Percentiles rank a stretch among this genome's conserved stretches.
Conservation (phyloP, 2,329 filamentous ascomycete species). For the Calcarisporium arbuscula region DNA sequence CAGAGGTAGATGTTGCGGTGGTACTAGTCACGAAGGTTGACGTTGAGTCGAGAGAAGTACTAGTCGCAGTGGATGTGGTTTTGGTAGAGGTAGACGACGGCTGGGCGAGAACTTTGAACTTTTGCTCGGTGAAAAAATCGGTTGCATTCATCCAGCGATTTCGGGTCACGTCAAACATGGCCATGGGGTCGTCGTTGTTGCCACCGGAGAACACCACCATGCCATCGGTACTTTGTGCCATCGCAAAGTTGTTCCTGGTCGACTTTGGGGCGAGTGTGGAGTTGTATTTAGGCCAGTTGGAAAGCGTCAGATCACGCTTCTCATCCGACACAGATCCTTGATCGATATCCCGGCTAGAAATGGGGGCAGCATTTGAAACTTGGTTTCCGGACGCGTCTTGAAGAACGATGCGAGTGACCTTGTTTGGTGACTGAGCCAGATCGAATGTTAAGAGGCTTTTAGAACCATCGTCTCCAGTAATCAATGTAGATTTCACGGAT, state of each 20-base stretch:
- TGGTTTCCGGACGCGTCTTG: slow-evolving; percentile 52
- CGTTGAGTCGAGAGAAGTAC: slow-evolving; percentile 21
- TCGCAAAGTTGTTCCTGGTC: slow-evolving; percentile 61
- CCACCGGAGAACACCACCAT: slow-evolving; percentile 76
- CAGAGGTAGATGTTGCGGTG: slow-evolving; percentile 18
- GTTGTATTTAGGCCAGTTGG: slow-evolving; percentile 75
- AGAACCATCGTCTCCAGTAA: slow-evolving; percentile 69
- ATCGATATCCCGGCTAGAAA: slow-evolving; percentile 27
- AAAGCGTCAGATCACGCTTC: slow-evolving; percentile 45
- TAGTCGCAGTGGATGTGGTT: slow-evolving; percentile 21
- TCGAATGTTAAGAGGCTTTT: slow-evolving; percentile 77
- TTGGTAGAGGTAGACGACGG: slow-evolving; percentile 23
- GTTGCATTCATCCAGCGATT: slow-evolving; percentile 77
- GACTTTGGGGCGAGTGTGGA: slow-evolving; percentile 58
- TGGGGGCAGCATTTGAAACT: slow-evolving; percentile 38
- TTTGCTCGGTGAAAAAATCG: slow-evolving; percentile 48
- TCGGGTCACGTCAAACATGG: slow-evolving; percentile 67
- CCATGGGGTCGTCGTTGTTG: slow-evolving; percentile 57
- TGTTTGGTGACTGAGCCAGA: slow-evolving; percentile 66
- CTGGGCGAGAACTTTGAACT: slow-evolving; percentile 30
- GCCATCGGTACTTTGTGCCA: slow-evolving; percentile 61
- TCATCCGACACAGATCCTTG: not conserved
- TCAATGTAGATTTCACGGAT: slow-evolving; percentile 55
- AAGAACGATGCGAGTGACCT: slow-evolving; percentile 64
- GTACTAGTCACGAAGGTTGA: slow-evolving; percentile 19